A percentile compares a stretch with the other conserved stretches of the same genome.
phyloP scores from a whole-genome alignment of 2,329 filamentous ascomycete species.

The Harringtonia lauricola region DNA sequence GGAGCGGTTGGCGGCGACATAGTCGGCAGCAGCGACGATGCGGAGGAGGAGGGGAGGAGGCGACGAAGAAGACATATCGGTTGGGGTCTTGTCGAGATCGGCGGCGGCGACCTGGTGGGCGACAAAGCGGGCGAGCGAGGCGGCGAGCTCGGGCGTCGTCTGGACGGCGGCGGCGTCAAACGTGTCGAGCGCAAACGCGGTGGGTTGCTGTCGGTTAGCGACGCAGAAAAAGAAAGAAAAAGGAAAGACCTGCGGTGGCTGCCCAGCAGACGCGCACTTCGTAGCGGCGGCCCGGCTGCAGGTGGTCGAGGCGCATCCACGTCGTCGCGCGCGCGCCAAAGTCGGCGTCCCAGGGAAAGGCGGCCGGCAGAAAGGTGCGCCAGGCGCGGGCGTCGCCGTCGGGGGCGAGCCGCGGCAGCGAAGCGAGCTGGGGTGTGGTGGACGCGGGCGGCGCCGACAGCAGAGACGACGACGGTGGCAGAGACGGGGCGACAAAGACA shows the following conservation, averaged over 20 bases:
- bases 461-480: conserved; percentile 47
- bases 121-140: conserved; percentile 51
- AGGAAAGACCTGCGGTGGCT: conserved; percentile 58
- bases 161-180: conserved; percentile 52
- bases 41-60: conserved; percentile 59
- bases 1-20: conserved; percentile 61
- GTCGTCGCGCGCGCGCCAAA: conserved; percentile 53
- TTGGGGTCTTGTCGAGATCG: neutral
- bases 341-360: conserved; percentile 47
- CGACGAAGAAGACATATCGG: neutral
- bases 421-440: conserved; percentile 5
- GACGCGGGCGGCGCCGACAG: conserved; percentile 53
- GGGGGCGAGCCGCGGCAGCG: conserved; percentile 6
- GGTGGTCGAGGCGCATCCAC: conserved; percentile 67
- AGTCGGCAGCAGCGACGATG: conserved; percentile 69
- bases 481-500: conserved; percentile 59
- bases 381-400: conserved; percentile 25
- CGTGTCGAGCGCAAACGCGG: conserved; percentile 60
- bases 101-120: neutral
- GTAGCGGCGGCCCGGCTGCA: conserved; percentile 67
- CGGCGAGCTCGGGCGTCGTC: conserved; percentile 48
- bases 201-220: conserved; percentile 61
- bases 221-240: neutral
- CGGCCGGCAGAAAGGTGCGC: conserved; percentile 53
- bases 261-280: conserved; percentile 91